Evolutionary conservation across 1,139 yeast species (phyloP).

Genomic region (Kurtzmaniella quercitrusa): DNA sequence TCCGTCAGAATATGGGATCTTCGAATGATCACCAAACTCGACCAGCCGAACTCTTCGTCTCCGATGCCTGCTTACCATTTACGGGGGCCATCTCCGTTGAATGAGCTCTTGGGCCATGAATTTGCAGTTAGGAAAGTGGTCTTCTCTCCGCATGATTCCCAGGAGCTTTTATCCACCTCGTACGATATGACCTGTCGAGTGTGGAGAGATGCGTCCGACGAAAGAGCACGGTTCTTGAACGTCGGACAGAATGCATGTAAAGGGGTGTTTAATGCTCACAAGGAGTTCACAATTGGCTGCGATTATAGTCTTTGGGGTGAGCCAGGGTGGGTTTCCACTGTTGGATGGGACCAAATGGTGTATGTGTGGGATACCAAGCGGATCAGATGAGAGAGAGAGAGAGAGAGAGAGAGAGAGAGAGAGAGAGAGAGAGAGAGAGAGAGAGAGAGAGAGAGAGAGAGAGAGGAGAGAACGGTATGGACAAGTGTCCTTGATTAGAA

Average conservation of each 20-base stretch:
- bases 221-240: slow-evolving; percentile 44
- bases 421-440: background rate
- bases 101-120: slow-evolving; percentile 82
- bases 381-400: slow-evolving; percentile 8
- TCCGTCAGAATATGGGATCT: slow-evolving; percentile 83
- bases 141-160: slow-evolving; percentile 88
- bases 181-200: slow-evolving; percentile 91
- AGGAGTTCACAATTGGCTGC: slow-evolving; percentile 90
- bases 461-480: background rate
- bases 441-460: background rate
- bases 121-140: slow-evolving; percentile 77
- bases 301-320: slow-evolving; percentile 97
- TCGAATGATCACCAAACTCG: slow-evolving; percentile 55
- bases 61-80: slow-evolving; percentile 42
- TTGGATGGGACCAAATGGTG: slow-evolving; percentile 97
- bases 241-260: slow-evolving; percentile 37
- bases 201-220: slow-evolving; percentile 72
- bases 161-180: slow-evolving; percentile 68
- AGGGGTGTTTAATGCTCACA: slow-evolving; percentile 64
- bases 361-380: slow-evolving; percentile 79
- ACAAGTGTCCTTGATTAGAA: too few species aligned
- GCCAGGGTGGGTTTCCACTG: slow-evolving; percentile 92
- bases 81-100: slow-evolving; percentile 65
- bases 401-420: background rate
- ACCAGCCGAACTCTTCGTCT: slow-evolving; percentile 31